Base-by-base conservation (phyloP, 768 basidiomycete genomes). In the Pleurotus sapidus region DNA sequence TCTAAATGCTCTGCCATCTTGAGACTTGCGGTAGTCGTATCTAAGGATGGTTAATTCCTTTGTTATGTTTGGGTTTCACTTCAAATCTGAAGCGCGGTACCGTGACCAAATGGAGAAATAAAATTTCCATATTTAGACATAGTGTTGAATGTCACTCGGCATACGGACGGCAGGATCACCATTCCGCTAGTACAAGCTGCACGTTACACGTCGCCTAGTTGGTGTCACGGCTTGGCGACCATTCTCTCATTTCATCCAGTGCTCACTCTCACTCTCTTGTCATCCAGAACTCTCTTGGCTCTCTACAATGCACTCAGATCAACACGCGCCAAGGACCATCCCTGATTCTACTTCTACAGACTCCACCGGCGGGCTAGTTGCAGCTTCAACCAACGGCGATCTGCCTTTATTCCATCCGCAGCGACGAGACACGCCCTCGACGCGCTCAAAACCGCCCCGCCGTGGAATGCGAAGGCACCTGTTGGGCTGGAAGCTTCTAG, bases 401-500 rank as follows among this genome's bases (percentile, higher is more conserved):
- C 39, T 54, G 12, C 51, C 51, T 23, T 14, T 54, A 40, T 54
- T 40, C 38, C 51, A 54, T 8, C 18, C n/a, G 9, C 51, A 54
- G 51, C 51, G n/a, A n/a, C 51, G 38, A 34, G 17, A 40, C 15
- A 23, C 39, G 17, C 39, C 34, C 7, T 27, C 23, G 14, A 12
- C 23, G 17, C n/a, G 5, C 2, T 17, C 49, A 8, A 30, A n/a
- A n/a, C 12, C 37, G 15, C 39, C 34, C n/a, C 51, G 34, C 11
- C 34, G 18, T 14, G 51, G 39, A 11, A 12, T 23, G 4, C 51
- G 51, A 20, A 42, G 14, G 27, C 51, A 54, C 40, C 20, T 54
- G 4, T 23, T 54, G 51, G 86, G 87, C 15, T 84, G 87, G 83
- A 78, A 67, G 59, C 60, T 76, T 24, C 74, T 86, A 40, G 57